phyloP scores from a whole-genome alignment of 192 early-diverging fungal species.

The Linnemannia schmuckeri region DNA sequence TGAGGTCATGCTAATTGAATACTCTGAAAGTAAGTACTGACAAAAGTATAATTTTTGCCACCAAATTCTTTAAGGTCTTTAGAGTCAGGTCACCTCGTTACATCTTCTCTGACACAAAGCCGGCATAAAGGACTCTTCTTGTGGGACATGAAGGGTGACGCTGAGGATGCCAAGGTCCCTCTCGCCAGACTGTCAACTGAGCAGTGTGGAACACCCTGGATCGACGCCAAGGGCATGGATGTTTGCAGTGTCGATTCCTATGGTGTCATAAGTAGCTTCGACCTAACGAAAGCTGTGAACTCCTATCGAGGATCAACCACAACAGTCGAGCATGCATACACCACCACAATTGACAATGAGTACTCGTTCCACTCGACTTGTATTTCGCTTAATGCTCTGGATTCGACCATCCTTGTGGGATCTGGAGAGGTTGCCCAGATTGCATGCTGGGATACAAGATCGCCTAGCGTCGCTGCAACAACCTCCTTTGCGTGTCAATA shows the following conservation, averaged over 20 bases:
- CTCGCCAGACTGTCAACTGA: constrained; percentile 4
- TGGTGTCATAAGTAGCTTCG: constrained; percentile 17
- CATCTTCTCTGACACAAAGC: constrained; percentile 2
- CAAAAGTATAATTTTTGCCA: background rate
- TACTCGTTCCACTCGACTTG: constrained; percentile 15
- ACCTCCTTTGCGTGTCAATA: constrained; percentile 10
- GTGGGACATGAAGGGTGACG: constrained; percentile 39
- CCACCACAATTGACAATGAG: background rate
- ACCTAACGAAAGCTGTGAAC: constrained; percentile 18
- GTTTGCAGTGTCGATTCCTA: constrained; percentile 28
- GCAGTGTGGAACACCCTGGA: background rate
- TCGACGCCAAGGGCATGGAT: constrained; percentile 32
- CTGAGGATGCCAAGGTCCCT: constrained; percentile 4
- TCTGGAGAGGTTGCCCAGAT: constrained; percentile 30
- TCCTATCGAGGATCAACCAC: background rate
- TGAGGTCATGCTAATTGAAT: background rate
- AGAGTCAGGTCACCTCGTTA: constrained; percentile 46
- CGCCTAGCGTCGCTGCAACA: background rate
- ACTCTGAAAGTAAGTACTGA: background rate
- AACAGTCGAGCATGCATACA: background rate
- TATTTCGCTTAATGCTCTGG: constrained; percentile 30
- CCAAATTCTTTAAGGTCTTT: constrained; percentile 11
- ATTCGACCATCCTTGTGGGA: constrained; percentile 26
- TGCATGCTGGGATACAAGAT: constrained; percentile 32
- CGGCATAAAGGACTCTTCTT: background rate